Percentiles rank a stretch among this genome's conserved stretches.
Conservation (phyloP, 148 eudicot genomes). For the Fagopyrum tataricum region DNA sequence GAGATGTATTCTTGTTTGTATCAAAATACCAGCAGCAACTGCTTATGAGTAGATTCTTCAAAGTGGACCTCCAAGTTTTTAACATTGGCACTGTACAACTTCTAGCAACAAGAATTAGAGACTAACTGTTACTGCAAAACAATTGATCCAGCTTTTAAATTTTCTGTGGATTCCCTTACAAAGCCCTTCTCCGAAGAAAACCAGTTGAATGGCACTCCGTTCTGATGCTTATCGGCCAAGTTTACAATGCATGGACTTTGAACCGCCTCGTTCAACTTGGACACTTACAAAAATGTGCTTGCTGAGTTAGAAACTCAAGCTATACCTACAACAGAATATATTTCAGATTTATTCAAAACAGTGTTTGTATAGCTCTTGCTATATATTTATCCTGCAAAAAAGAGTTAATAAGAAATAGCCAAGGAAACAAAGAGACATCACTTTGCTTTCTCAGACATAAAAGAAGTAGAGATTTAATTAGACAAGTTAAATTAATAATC, state of each 20-base stretch:
- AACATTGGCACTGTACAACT: too few relatives aligned
- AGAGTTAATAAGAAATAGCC: neutral
- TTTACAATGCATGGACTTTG: neutral
- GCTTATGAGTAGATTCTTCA: neutral
- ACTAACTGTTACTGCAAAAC: neutral
- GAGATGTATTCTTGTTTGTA: neutral
- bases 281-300: neutral
- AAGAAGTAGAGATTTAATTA: neutral
- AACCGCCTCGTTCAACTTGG: neutral
- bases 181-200: neutral
- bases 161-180: neutral
- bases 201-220: neutral
- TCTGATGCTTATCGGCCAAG: neutral
- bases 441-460: neutral
- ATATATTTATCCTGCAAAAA: too few relatives aligned
- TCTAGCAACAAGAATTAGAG: neutral
- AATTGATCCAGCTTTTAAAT: neutral
- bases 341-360: neutral
- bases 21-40: neutral
- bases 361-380: neutral
- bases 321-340: neutral
- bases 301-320: neutral
- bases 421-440: neutral
- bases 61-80: neutral
- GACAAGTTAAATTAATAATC: neutral